Evolutionary conservation across 306 rosid species (phyloP).

Genomic region (Boehmeria nivea): DNA sequence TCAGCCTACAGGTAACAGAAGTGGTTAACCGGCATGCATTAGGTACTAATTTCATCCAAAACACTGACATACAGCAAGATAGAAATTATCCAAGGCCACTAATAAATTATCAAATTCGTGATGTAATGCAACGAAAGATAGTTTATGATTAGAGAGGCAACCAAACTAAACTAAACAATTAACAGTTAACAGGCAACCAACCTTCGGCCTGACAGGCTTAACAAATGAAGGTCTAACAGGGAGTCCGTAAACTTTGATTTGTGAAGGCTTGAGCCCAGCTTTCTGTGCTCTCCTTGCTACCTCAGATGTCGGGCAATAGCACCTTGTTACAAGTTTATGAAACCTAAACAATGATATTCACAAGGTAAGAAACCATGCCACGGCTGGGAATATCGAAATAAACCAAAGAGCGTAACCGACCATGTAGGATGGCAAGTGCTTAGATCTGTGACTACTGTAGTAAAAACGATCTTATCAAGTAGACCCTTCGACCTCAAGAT

Average conservation of each 20-base stretch:
- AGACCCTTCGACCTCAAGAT: conserved; percentile 83
- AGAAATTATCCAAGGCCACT: neutral
- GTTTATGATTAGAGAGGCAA: neutral
- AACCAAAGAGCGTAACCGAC: conserved; percentile 35
- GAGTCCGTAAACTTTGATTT: conserved; percentile 81
- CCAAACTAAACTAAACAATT: conserved; percentile 2
- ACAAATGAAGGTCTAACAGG: conserved; percentile 87
- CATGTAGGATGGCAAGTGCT: conserved; percentile 99
- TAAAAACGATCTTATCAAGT: conserved; percentile 82
- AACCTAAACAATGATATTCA: conserved; percentile 56
- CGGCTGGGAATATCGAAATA: neutral
- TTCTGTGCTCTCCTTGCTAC: conserved; percentile 74
- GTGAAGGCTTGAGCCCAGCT: conserved; percentile 88
- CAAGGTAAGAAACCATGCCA: conserved; percentile 28
- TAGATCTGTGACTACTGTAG: conserved; percentile 93
- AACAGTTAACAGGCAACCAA: conserved; percentile 18
- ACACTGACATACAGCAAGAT: neutral
- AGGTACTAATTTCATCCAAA: neutral
- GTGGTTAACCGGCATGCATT: conserved; percentile 7
- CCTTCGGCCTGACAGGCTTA: conserved; percentile 87
- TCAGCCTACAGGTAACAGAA: conserved; percentile 42
- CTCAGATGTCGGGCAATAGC: conserved; percentile 93
- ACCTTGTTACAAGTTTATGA: conserved; percentile 96
- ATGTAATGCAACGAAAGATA: neutral
- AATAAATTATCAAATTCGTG: neutral